phyloP scores from a whole-genome alignment of 345 rosid species.

The Salix udensis region DNA sequence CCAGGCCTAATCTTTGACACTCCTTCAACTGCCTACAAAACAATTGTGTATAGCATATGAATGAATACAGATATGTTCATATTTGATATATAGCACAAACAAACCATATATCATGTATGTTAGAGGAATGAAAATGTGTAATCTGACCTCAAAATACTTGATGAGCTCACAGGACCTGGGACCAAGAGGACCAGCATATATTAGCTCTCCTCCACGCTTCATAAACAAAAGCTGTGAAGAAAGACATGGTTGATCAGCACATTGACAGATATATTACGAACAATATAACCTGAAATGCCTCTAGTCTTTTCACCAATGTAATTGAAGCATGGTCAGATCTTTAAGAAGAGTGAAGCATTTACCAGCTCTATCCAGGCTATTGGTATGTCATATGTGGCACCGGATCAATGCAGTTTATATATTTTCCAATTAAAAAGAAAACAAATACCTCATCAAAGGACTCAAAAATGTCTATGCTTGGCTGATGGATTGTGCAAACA shows the following conservation, averaged over 20 bases:
- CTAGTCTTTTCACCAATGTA: neutral
- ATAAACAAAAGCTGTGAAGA: constrained; percentile 84
- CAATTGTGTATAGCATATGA: constrained; percentile 14
- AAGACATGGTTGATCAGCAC: neutral
- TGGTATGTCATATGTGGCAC: neutral
- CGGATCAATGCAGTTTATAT: neutral
- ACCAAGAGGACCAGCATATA: constrained; percentile 97
- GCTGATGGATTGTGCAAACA: constrained; percentile 98
- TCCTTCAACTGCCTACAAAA: constrained; percentile 70
- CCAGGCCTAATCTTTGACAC: constrained; percentile 77
- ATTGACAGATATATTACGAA: neutral
- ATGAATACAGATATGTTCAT: neutral
- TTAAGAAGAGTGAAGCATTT: neutral
- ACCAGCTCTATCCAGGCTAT: neutral
- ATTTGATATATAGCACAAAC: constrained; percentile 2
- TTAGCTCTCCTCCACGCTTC: constrained; percentile 98
- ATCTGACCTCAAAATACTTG: constrained; percentile 76
- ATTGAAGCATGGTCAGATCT: neutral
- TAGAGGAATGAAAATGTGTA: constrained; percentile 12
- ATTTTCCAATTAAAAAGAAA: constrained; percentile 7
- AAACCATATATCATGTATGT: constrained; percentile 4
- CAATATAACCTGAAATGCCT: neutral
- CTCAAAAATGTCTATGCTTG: constrained; percentile 95
- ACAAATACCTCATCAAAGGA: constrained; percentile 89
- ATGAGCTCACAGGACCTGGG: constrained; percentile 71